Evolutionary conservation across 192 early-diverging fungal genomes (phyloP).

Genomic region (Chytriomyces confervae): DNA sequence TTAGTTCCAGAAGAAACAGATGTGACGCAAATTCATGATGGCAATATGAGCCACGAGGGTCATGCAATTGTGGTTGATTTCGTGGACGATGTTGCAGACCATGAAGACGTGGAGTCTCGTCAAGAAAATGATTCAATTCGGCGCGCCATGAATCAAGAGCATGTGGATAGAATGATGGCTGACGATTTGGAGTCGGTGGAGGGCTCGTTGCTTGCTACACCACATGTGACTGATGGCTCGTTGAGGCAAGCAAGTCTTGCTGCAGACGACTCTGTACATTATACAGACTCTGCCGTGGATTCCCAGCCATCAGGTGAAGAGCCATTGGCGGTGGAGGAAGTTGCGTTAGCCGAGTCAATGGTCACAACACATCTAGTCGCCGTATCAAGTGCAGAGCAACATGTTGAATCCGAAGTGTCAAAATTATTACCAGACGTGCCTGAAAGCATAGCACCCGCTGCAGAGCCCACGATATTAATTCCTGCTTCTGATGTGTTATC

Average conservation of each 20-base stretch:
- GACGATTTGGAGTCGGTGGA: background rate
- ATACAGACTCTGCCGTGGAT: background rate
- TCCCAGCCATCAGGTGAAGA: background rate
- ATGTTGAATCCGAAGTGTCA: no score
- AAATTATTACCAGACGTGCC: no score
- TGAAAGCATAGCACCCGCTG: background rate
- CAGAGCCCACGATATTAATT: background rate
- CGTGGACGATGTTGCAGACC: background rate
- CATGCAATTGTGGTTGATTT: background rate
- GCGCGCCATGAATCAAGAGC: background rate
- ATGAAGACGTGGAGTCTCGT: background rate
- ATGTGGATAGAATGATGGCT: constrained; percentile 16
- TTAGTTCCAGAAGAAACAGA: background rate
- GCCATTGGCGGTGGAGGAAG: background rate
- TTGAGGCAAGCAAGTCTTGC: background rate
- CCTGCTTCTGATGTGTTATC: background rate
- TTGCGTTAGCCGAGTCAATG: no score
- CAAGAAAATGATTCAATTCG: background rate
- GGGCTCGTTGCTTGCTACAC: constrained; percentile 3
- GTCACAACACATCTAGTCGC: no score
- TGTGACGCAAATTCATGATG: background rate
- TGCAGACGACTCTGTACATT: background rate
- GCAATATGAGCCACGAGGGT: background rate
- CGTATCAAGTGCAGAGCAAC: no score
- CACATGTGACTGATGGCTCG: background rate